phyloP scores from a whole-genome alignment of 2,329 filamentous ascomycete genomes.

The Aplosporella prunicola region DNA sequence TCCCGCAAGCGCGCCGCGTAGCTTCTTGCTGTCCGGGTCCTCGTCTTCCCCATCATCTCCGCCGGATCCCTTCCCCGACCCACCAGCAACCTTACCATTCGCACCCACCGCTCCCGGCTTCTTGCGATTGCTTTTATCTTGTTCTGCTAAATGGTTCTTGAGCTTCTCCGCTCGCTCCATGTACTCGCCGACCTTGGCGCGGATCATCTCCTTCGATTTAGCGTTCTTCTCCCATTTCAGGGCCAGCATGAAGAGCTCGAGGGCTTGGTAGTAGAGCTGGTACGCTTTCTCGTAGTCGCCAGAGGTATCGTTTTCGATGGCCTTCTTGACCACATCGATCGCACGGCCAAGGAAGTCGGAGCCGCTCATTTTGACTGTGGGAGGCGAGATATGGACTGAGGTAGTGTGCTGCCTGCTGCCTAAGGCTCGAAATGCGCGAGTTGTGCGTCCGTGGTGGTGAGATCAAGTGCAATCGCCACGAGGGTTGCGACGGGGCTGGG shows the following conservation, averaged over 20 bases:
- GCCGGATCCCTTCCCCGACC: slow-evolving; percentile 52
- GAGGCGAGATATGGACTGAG: slow-evolving; percentile 7
- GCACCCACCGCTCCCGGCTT: slow-evolving; percentile 63
- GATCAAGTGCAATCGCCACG: too few relatives aligned
- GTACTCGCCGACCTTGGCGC: slow-evolving; percentile 89
- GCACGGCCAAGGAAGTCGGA: slow-evolving; percentile 95
- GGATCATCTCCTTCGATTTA: slow-evolving; percentile 94
- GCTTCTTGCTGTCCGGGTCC: slow-evolving; percentile 91
- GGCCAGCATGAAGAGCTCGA: slow-evolving; percentile 97
- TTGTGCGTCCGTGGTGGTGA: too few relatives aligned
- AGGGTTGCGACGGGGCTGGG: too few relatives aligned
- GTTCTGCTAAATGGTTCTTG: slow-evolving; percentile 75
- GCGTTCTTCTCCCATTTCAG: slow-evolving; percentile 99
- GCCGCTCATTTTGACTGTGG: slow-evolving; percentile 63
- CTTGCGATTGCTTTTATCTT: slow-evolving; percentile 56
- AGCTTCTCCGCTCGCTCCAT: slow-evolving; percentile 98
- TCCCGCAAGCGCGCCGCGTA: slow-evolving; percentile 79
- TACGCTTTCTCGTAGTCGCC: slow-evolving; percentile 97
- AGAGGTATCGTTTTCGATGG: slow-evolving; percentile 90
- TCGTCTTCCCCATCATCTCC: slow-evolving; percentile 56
- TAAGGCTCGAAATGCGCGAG: too few relatives aligned
- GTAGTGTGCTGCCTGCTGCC: background rate
- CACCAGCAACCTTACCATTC: slow-evolving; percentile 57
- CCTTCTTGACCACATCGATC: slow-evolving; percentile 94
- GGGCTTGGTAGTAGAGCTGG: slow-evolving; percentile 86